Evolutionary conservation across 75 land plant species (phyloP).

Genomic region (Larix kaempferi): DNA sequence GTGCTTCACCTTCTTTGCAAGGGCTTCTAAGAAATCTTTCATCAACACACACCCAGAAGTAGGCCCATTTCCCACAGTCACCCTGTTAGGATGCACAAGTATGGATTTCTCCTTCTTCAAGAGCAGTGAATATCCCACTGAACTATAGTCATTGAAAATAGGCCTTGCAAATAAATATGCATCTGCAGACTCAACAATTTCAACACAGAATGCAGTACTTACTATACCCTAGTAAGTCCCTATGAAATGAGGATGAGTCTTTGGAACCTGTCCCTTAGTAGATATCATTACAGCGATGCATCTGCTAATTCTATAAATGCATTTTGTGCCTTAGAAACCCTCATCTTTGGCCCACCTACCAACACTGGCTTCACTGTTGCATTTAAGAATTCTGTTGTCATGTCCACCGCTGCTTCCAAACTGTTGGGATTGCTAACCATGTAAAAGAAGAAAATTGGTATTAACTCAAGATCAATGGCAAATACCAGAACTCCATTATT

Average conservation of each 20-base stretch:
- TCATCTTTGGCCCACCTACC: constrained; percentile 45
- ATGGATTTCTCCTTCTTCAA: constrained; percentile 43
- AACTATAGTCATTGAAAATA: constrained; percentile 56
- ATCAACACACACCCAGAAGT: constrained; percentile 46
- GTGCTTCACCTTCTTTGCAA: constrained; percentile 29
- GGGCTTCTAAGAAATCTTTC: constrained; percentile 40
- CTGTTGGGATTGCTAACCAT: constrained; percentile 19
- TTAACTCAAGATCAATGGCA: background rate
- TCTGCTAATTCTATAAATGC: constrained; percentile 38
- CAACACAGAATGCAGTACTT: constrained; percentile 37
- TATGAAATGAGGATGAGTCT: constrained; percentile 41
- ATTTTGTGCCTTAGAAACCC: constrained; percentile 31
- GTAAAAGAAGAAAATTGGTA: background rate
- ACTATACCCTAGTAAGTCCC: constrained; percentile 61
- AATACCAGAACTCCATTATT: no score
- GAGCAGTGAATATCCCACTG: constrained; percentile 56
- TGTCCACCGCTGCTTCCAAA: constrained; percentile 45
- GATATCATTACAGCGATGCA: constrained; percentile 53
- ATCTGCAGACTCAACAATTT: constrained; percentile 58
- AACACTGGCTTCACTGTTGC: constrained; percentile 45
- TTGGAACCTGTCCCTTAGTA: constrained; percentile 38
- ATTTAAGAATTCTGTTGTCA: constrained; percentile 38
- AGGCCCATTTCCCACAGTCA: constrained; percentile 25
- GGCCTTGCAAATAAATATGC: constrained; percentile 58
- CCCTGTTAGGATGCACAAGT: constrained; percentile 41